Percentiles rank a stretch among this genome's conserved stretches.
phyloP scores from a whole-genome alignment of 441 rosid species.

The Populus hybrid region DNA sequence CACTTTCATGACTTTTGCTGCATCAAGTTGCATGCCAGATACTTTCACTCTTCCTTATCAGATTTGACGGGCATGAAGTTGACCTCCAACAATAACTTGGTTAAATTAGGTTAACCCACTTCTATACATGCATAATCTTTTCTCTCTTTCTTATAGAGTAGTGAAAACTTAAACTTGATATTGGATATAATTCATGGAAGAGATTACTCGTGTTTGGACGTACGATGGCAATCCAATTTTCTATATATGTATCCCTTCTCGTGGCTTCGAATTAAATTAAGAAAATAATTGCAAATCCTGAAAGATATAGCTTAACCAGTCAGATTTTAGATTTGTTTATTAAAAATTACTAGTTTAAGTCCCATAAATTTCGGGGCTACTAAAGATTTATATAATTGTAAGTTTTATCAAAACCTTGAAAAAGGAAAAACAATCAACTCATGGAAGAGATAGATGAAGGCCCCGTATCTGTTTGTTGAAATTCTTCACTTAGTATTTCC shows the following conservation, averaged over 20 bases:
- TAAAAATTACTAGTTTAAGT: no score
- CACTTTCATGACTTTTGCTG: background rate
- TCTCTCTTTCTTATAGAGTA: no score
- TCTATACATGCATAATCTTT: background rate
- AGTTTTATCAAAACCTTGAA: no score
- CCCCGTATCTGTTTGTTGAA: no score
- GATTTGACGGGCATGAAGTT: background rate
- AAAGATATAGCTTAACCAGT: no score
- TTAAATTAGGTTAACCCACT: background rate
- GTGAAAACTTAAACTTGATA: background rate
- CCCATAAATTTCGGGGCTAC: no score
- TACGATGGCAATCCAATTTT: background rate
- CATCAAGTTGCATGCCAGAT: background rate
- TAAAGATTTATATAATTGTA: no score
- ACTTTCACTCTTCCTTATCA: background rate
- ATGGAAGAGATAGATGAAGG: no score
- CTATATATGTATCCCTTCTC: background rate
- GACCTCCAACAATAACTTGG: slow-evolving; percentile 2
- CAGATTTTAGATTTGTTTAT: no score
- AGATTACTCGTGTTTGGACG: background rate
- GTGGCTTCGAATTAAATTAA: background rate
- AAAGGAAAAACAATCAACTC: no score
- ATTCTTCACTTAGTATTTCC: no score
- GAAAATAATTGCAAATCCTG: no score
- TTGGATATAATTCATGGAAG: background rate